Conservation (phyloP, 306 rosid species). For the Comarum palustre region DNA sequence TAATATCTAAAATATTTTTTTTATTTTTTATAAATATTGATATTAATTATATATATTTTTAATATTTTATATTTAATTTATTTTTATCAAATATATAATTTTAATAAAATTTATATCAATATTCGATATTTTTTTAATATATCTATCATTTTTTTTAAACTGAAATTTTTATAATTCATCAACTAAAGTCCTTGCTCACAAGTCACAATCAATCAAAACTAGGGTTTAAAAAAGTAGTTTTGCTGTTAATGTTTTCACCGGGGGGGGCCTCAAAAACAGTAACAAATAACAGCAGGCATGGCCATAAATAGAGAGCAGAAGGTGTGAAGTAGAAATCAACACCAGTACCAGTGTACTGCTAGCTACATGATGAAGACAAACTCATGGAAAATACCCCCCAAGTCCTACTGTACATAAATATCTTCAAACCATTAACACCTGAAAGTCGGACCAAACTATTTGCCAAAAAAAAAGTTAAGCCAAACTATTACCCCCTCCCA, state of each 20-base stretch:
- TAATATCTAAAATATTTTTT: too few species aligned
- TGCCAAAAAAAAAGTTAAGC: too few species aligned
- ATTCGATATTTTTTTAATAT: too few species aligned
- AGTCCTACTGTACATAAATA: constrained; percentile 60
- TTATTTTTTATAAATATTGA: too few species aligned
- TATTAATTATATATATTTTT: too few species aligned
- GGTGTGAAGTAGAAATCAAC: constrained; percentile 8
- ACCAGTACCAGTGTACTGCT: constrained; percentile 26
- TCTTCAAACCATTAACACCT: constrained; percentile 36
- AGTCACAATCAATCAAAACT: background rate
- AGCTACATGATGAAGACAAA: constrained; percentile 15
- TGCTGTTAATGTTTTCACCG: constrained; percentile 23
- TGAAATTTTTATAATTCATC: too few species aligned
- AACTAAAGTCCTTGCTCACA: background rate
- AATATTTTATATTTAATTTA: too few species aligned
- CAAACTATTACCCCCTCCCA: constrained; percentile 34
- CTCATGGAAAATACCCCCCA: constrained; percentile 38
- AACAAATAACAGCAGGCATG: constrained; percentile 19
- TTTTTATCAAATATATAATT: too few species aligned
- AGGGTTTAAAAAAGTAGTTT: background rate
- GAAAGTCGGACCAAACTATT: constrained; percentile 44
- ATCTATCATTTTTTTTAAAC: too few species aligned
- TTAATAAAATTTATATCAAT: too few species aligned
- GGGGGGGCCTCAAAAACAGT: constrained; percentile 22
- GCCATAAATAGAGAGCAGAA: constrained; percentile 24